Conservation (phyloP, 768 basidiomycete genomes). For the Hydnomerulius pinastri region DNA sequence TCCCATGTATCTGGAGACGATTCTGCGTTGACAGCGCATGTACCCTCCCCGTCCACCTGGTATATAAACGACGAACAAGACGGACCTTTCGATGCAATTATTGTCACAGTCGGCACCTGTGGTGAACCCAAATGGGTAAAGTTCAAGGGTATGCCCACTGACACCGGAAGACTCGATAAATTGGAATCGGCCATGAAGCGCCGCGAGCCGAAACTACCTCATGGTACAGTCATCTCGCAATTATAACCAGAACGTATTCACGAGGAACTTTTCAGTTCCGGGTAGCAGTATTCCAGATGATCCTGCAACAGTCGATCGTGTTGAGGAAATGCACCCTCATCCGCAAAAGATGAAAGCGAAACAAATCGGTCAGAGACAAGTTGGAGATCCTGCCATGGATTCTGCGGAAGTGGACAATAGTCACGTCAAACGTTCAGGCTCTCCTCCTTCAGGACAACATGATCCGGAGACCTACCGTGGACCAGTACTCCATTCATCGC, state of each 20-base stretch:
- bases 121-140: constrained; percentile 47
- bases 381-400: neutral
- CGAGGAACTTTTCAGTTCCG: neutral
- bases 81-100: constrained; percentile 51
- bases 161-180: constrained; percentile 13
- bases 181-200: neutral
- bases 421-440: neutral
- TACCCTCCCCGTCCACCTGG: constrained; percentile 39
- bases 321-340: neutral
- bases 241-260: neutral
- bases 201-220: neutral
- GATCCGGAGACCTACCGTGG: constrained; percentile 3
- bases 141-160: constrained; percentile 45
- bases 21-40: constrained; percentile 9
- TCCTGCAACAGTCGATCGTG: neutral
- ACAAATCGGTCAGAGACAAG: neutral
- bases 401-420: neutral
- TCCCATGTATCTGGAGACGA: neutral
- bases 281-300: neutral
- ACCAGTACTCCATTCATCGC: constrained; percentile 47
- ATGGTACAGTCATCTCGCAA: neutral
- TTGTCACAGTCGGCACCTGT: constrained; percentile 51
- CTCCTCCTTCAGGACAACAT: neutral
- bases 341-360: neutral
- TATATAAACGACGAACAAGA: constrained; percentile 49